Conservation (phyloP, 345 rosid species). For the Brassica nigra region DNA sequence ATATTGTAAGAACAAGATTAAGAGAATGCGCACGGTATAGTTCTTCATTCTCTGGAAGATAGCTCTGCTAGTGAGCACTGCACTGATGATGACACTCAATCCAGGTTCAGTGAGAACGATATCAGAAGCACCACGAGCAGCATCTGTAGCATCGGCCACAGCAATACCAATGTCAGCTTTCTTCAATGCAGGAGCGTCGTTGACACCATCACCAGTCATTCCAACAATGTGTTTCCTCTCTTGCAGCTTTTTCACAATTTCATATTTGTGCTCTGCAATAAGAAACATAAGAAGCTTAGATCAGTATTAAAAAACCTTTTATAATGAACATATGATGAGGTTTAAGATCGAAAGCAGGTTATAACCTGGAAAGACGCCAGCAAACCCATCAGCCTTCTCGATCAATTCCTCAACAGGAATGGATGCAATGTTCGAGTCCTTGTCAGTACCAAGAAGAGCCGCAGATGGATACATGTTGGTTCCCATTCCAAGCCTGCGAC, state of each 20-base stretch:
- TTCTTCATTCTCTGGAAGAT: slow-evolving; percentile 95
- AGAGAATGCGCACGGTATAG: slow-evolving; percentile 57
- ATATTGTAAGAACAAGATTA: background rate
- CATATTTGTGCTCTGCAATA: slow-evolving; percentile 77
- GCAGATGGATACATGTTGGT: slow-evolving; percentile 95
- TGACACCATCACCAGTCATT: slow-evolving; percentile 97
- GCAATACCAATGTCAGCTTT: slow-evolving; percentile 91
- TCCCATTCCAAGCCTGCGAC: slow-evolving; percentile 98
- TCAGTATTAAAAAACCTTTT: slow-evolving; percentile 4
- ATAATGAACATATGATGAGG: slow-evolving; percentile 4
- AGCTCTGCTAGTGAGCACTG: slow-evolving; percentile 91
- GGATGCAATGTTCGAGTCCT: slow-evolving; percentile 49
- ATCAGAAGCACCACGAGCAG: slow-evolving; percentile 89
- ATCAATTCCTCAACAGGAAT: slow-evolving; percentile 75
- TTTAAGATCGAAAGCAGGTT: slow-evolving; percentile 12
- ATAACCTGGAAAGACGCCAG: slow-evolving; percentile 90
- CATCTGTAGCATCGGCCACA: slow-evolving; percentile 93
- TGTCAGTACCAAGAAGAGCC: slow-evolving; percentile 73
- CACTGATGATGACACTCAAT: slow-evolving; percentile 85
- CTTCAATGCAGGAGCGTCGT: slow-evolving; percentile 90
- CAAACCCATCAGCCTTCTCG: slow-evolving; percentile 90
- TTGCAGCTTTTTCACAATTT: slow-evolving; percentile 80
- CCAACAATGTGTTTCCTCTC: slow-evolving; percentile 82
- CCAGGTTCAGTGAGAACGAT: slow-evolving; percentile 95
- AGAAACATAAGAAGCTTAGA: slow-evolving; percentile 14